Conservation (phyloP, 1,284 basidiomycete genomes). For the Mycocalia duriaeana region DNA sequence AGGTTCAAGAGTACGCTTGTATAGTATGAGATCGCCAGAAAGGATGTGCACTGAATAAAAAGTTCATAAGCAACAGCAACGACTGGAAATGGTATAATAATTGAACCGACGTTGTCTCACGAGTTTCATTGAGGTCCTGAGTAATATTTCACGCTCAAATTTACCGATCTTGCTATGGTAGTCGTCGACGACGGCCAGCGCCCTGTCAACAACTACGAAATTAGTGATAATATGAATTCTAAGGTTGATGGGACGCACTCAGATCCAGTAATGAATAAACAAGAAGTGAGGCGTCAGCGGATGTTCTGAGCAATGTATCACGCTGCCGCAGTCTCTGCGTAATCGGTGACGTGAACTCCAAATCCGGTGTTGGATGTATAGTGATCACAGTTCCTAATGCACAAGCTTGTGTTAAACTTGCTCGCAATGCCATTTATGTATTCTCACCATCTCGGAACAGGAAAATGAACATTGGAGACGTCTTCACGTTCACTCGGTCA, state of each 20-base stretch:
- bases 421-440: too few relatives aligned
- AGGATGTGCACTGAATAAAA: conserved; percentile 53
- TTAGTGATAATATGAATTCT: not conserved
- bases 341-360: conserved; percentile 53
- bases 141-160: conserved; percentile 54
- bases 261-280: conserved; percentile 61
- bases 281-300: conserved; percentile 57
- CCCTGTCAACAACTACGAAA: conserved; percentile 54
- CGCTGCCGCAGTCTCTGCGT: conserved; percentile 46
- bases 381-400: conserved; percentile 58
- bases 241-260: conserved; percentile 29
- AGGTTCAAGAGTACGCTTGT: conserved; percentile 64
- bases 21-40: conserved; percentile 62
- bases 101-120: conserved; percentile 48
- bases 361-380: conserved; percentile 41
- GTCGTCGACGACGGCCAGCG: conserved; percentile 61
- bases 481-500: conserved; percentile 54
- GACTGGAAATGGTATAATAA: not conserved
- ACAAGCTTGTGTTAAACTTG: too few relatives aligned
- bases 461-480: conserved; percentile 61
- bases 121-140: conserved; percentile 54
- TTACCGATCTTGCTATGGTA: conserved; percentile 58
- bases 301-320: conserved; percentile 54
- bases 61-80: not conserved
- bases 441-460: conserved; percentile 55